Percentiles rank a stretch among this genome's conserved stretches.
Conservation (phyloP, 2,329 filamentous ascomycete species). For the Apiospora sp. region DNA sequence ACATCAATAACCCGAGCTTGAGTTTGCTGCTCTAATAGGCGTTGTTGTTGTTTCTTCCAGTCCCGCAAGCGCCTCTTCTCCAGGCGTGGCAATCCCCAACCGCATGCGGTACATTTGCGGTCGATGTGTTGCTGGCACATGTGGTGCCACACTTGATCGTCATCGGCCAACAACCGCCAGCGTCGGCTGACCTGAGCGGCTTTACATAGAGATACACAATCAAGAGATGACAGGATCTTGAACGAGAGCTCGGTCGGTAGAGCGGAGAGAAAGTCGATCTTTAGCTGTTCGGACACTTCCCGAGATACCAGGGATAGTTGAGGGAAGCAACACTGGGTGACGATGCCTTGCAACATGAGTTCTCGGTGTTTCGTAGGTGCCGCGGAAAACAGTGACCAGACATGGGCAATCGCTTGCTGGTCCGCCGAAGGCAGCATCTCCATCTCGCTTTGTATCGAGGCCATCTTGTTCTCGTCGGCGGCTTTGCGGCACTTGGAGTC, state of each 20-base stretch:
- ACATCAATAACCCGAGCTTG: conserved; percentile 32
- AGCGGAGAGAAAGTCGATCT: conserved; percentile 94
- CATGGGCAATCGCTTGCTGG: conserved; percentile 94
- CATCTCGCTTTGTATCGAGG: conserved; percentile 89
- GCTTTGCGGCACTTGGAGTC: conserved; percentile 93
- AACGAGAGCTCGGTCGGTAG: conserved; percentile 90
- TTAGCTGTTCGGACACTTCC: conserved; percentile 91
- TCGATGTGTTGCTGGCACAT: conserved; percentile 96
- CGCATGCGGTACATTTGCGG: conserved; percentile 87
- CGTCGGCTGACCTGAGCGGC: conserved; percentile 90
- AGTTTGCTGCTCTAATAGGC: conserved; percentile 50
- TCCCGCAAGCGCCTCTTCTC: conserved; percentile 88
- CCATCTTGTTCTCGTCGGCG: conserved; percentile 96
- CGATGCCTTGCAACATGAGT: conserved; percentile 94
- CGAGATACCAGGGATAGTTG: conserved; percentile 93
- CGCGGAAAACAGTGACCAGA: conserved; percentile 97
- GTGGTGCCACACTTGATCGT: conserved; percentile 96
- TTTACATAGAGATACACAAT: conserved; percentile 94
- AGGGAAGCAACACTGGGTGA: conserved; percentile 96
- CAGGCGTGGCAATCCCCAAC: conserved; percentile 90
- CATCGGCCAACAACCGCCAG: conserved; percentile 92
- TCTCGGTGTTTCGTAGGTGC: conserved; percentile 93
- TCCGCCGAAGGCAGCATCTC: conserved; percentile 83
- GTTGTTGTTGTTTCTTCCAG: conserved; percentile 84
- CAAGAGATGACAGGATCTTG: conserved; percentile 91